Conservation (phyloP, 1,284 basidiomycete genomes). For the Exobasidium rhododendri region DNA sequence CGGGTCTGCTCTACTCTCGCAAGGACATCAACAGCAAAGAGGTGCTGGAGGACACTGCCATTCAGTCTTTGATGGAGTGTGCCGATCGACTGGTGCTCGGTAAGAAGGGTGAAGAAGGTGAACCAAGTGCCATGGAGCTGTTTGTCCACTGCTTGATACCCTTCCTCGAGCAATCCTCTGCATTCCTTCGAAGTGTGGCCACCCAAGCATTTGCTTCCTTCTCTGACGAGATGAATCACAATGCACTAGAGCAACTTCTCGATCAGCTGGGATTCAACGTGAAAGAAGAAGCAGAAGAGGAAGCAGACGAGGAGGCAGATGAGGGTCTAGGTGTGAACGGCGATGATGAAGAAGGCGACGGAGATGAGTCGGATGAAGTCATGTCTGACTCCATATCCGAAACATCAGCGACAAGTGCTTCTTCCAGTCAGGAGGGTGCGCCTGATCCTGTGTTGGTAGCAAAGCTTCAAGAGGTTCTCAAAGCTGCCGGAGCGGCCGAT, state of each 20-base stretch:
- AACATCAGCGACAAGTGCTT: conserved; percentile 32
- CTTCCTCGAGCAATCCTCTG: conserved; percentile 77
- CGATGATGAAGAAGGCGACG: conserved; percentile 23
- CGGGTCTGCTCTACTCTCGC: not conserved
- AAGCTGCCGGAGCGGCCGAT: conserved; percentile 68
- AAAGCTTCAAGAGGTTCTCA: conserved; percentile 74
- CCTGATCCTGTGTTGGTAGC: conserved; percentile 65
- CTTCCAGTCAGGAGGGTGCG: conserved; percentile 57
- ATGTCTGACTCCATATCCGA: conserved; percentile 18
- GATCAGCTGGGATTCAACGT: conserved; percentile 51
- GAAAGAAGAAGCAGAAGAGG: conserved; percentile 19
- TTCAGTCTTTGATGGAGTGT: conserved; percentile 1
- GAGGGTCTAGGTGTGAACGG: not conserved
- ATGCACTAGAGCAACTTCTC: conserved; percentile 78
- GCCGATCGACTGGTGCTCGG: conserved; percentile 19
- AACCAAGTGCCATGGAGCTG: conserved; percentile 70
- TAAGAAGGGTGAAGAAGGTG: conserved; percentile 40
- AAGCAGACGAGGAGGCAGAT: conserved; percentile 12
- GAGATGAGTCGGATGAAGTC: conserved; percentile 57
- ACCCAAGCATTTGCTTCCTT: conserved; percentile 78
- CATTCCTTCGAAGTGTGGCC: conserved; percentile 75
- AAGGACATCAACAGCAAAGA: not conserved
- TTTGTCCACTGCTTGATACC: conserved; percentile 84
- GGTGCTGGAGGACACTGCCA: not conserved
- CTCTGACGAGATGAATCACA: conserved; percentile 67